phyloP scores from a whole-genome alignment of 1,139 yeast species.

The Meyerozyma sp. region DNA sequence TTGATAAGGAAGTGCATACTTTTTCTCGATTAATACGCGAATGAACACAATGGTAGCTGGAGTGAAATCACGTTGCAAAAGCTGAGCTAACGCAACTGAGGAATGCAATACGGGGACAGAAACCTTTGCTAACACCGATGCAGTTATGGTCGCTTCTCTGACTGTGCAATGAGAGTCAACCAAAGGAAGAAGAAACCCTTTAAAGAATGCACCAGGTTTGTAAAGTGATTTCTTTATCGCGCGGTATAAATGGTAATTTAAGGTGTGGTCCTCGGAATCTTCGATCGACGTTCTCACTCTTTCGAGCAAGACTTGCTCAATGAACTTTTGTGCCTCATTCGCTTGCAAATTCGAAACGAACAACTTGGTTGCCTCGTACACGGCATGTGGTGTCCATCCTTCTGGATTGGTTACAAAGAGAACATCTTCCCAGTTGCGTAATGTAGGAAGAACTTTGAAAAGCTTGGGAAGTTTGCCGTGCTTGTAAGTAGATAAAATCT shows the following conservation, averaged over 20 bases:
- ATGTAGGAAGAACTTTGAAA: conserved; percentile 88
- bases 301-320: conserved; percentile 70
- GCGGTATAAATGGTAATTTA: conserved; percentile 88
- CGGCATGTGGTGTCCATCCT: conserved; percentile 94
- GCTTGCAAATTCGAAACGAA: conserved; percentile 89
- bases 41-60: conserved; percentile 91
- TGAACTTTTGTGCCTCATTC: conserved; percentile 81
- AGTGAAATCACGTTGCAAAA: conserved; percentile 75
- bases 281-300: conserved; percentile 82
- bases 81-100: conserved; percentile 85
- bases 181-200: conserved; percentile 89
- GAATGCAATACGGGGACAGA: conserved; percentile 95
- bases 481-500: conserved; percentile 81
- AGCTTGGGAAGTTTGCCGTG: conserved; percentile 95
- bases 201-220: conserved; percentile 96
- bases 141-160: conserved; percentile 93
- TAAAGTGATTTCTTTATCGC: conserved; percentile 87
- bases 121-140: conserved; percentile 82
- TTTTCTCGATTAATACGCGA: conserved; percentile 83
- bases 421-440: conserved; percentile 93
- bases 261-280: conserved; percentile 61
- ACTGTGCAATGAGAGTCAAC: conserved; percentile 81
- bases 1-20: conserved; percentile 94
- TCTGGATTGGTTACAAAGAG: conserved; percentile 89
- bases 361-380: conserved; percentile 89